phyloP scores from a whole-genome alignment of 495 filamentous ascomycete genomes.

The Trichoderma virens region DNA sequence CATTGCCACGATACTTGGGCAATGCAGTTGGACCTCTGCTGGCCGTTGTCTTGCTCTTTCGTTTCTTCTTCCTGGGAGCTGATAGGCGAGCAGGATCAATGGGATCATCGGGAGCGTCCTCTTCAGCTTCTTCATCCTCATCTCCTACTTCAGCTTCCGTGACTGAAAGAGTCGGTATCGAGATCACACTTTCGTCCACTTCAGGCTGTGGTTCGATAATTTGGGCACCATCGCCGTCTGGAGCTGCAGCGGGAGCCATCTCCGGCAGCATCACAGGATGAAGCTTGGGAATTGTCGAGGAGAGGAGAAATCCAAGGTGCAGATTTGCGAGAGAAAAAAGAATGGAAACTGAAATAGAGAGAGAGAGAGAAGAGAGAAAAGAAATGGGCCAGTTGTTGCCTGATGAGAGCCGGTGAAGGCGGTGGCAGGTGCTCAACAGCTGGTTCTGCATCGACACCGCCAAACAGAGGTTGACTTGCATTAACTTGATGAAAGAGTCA shows the following conservation, averaged over 20 bases:
- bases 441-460: neutral
- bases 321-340: no score
- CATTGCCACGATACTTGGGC: conserved; percentile 28
- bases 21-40: conserved; percentile 14
- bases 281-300: neutral
- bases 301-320: no score
- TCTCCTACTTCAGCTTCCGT: neutral
- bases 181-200: neutral
- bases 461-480: neutral
- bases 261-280: neutral
- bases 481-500: no score
- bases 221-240: neutral
- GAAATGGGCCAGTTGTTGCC: no score
- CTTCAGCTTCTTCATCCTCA: neutral
- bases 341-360: no score
- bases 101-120: neutral
- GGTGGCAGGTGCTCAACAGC: neutral
- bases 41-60: conserved; percentile 16
- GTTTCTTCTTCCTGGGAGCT: conserved; percentile 23
- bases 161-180: neutral
- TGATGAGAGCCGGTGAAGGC: neutral
- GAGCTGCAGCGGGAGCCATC: neutral
- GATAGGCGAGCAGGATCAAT: neutral
- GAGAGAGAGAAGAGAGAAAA: no score
- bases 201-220: neutral